Evolutionary conservation across 805 yeast genomes (phyloP), one percentile per base, ranked within the genome.

Genomic region (Zygoascus flipseniorum): DNA sequence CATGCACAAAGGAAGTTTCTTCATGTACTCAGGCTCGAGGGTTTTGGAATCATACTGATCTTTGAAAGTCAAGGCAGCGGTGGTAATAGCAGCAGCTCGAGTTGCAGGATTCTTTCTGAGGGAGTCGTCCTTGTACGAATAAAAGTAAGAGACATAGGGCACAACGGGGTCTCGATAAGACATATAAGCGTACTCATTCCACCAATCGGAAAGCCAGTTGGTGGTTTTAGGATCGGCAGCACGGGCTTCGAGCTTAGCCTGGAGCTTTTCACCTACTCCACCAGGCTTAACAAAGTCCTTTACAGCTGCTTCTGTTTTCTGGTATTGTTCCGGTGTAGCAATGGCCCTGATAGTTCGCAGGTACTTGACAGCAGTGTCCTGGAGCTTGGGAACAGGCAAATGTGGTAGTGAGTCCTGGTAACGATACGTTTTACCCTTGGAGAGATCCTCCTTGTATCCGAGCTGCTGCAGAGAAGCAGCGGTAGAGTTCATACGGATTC

Each of bases 111-210:
- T 62, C 46, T 61, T 57, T 49, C 65, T 65, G 37, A 62, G 61
- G 13, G 31, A 2, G 56, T 85, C 69, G 62, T 86, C 92, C 68
- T 80, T 84, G 73, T 92, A 96, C 52, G 83, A 78, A 72, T 80
- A 92, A 62, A 89, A 93, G 73, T 92, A 92, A 19, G 96, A 86
- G 39, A 89, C 96, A 65, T 83, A 90, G 11, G 98, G 97, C 28
- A 87, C 86, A n/a, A 92, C 86, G 0, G 98, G 96, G 69, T 89
- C 98, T 60, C 93, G 78, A 72, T 89, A 90, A 43, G 85, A 82
- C 74, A 92, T 75, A 71, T 92, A 92, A 19, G 97, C 96, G 60
- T 86, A 87, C 62, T 86, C 85, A 69, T 92, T 96, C 99, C 99
- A 92, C 77, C 85, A 89, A 56, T 80, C 84, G 47, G 86, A 79